These are phyloP conservation scores for Pugionium cornutum DNA, from an alignment of 345 rosid species.

Conservation along the genomic window DNA sequence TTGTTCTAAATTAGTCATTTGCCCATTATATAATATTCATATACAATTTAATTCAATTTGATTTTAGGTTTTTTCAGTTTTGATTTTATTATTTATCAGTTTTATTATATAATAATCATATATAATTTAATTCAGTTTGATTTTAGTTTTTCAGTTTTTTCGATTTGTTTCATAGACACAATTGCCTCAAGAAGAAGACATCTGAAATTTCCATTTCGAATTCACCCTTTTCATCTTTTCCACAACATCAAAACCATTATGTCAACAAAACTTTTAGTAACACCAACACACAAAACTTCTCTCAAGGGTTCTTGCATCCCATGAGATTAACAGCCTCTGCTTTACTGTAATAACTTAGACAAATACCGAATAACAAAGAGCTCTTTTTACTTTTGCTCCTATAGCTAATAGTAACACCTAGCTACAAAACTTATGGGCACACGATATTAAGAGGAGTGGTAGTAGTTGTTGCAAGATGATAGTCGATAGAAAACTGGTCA, in stretches of 20 bases:
- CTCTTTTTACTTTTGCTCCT: constrained; percentile 9
- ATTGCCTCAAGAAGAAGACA: not conserved
- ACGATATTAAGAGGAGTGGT: constrained; percentile 53
- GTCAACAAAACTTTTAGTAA: constrained; percentile 38
- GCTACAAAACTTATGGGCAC: constrained; percentile 90
- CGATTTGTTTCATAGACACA: not conserved
- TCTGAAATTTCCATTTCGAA: constrained; percentile 14
- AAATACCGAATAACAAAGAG: constrained; percentile 24
- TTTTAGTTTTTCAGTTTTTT: too few relatives aligned
- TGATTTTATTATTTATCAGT: too few relatives aligned
- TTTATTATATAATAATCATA: too few relatives aligned
- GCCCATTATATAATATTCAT: too few relatives aligned
- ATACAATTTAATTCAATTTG: too few relatives aligned
- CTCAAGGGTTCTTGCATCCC: constrained; percentile 29
- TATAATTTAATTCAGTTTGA: too few relatives aligned
- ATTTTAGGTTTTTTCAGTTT: too few relatives aligned
- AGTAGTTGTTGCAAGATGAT: constrained; percentile 31
- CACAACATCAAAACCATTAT: constrained; percentile 30
- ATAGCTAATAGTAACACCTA: constrained; percentile 45
- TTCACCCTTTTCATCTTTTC: constrained; percentile 22
- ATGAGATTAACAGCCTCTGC: constrained; percentile 30
- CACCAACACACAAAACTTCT: constrained; percentile 43
- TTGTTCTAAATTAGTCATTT: too few relatives aligned
- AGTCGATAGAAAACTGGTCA: constrained; percentile 34
- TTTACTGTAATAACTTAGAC: constrained; percentile 31